Evolutionary conservation across 495 filamentous ascomycete genomes (phyloP), one percentile per base, ranked within the genome.

Genomic region (Zalerion maritima): DNA sequence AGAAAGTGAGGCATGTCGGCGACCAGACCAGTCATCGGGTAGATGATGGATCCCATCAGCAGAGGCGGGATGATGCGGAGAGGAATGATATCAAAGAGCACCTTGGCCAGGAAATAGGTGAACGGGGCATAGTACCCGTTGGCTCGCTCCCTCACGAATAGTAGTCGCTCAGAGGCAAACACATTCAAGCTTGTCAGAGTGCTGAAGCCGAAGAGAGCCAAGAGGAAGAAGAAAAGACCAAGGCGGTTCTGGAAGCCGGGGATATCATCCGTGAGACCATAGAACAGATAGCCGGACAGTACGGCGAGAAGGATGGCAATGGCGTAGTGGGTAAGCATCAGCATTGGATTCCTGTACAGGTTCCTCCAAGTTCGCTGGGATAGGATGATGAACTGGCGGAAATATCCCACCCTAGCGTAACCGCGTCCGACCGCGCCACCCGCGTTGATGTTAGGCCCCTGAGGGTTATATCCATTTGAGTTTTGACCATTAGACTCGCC

Each of bases 241-340:
- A 99, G 75, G 12, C 89, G 71, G 52, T 99, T 96, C 51, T 99
- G 89, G 68, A 99, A 99, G 25, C 89, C 91, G 34, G 80, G 74
- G 46, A 99, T 93, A 46, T 96, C 82, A 48, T 91, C 81, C 13
- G 81, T 93, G 37, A 99, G 57, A 5, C 91, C 89, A 38, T 94
- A 99, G 64, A 94, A 99, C 14, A 99, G 72, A 50, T 75, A 94
- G 11, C 89, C 89, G 18, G 84, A 85, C 28, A 99, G 74, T 15
- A 94, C 86, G 11, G 86, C 89, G 8, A 99, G 69, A 1, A 96
- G 57, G 37, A 99, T 94, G 13, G 89, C 81, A 40, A 94, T 96
- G n/a, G 86, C 87, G 50, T 99, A 99, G 58, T 99, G 89, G 0
- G 91, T 93, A 26, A 99, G 68, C 89, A 99, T 99, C 25, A 99